Conservation (phyloP, 768 basidiomycete species). For the Naematelia aurantialba region DNA sequence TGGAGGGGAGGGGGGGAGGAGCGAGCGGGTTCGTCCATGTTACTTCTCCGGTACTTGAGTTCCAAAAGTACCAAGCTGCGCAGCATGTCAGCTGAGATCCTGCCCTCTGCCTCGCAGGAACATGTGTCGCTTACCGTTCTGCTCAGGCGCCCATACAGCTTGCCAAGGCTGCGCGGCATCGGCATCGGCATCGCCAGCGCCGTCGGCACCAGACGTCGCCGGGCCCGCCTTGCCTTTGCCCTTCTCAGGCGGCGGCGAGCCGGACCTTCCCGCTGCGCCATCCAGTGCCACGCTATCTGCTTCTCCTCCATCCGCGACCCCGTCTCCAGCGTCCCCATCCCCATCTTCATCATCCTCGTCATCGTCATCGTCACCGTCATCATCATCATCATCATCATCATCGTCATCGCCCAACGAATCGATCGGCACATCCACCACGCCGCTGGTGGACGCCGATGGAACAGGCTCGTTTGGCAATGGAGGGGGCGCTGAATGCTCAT, state of each 20-base stretch:
- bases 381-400: conserved; percentile 17
- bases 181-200: neutral
- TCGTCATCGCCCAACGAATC: conserved; percentile 18
- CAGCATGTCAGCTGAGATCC: conserved; percentile 1
- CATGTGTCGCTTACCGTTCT: conserved; percentile 39
- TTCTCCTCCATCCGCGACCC: neutral
- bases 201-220: conserved; percentile 4
- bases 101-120: neutral
- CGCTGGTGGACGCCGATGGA: neutral
- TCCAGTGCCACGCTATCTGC: conserved; percentile 8
- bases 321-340: neutral
- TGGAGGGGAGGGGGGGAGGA: conserved; percentile 12
- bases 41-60: conserved; percentile 40
- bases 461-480: conserved; percentile 16
- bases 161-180: conserved; percentile 46
- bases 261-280: neutral
- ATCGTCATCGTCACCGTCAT: conserved; percentile 28
- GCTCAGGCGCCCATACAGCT: conserved; percentile 48
- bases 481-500: no score
- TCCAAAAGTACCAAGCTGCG: conserved; percentile 50
- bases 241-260: conserved; percentile 17
- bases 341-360: conserved; percentile 1
- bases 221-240: conserved; percentile 24
- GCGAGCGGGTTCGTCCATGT: conserved; percentile 49
- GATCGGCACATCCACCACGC: conserved; percentile 18